A percentile compares a stretch with the other conserved stretches of the same genome.
Conservation (phyloP, 192 early-diverging fungal genomes). For the Linnemannia schmuckeri region DNA sequence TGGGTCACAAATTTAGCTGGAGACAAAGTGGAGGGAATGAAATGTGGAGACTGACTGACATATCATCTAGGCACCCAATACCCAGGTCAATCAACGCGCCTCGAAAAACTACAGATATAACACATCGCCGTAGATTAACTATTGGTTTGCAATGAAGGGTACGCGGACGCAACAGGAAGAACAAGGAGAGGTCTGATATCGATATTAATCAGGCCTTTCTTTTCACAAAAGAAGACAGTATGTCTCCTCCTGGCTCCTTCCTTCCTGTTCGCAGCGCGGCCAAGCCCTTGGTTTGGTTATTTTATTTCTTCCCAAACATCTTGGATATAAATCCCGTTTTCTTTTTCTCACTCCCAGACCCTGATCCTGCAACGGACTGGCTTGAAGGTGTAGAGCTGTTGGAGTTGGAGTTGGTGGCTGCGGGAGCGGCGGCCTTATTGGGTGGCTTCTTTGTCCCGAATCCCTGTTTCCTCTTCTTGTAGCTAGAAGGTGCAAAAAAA, state of each 20-base stretch:
- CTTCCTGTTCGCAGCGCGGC: neutral
- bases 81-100: too few species aligned
- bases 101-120: neutral
- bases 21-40: neutral
- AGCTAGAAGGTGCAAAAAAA: slow-evolving; percentile 6
- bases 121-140: too few species aligned
- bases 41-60: neutral
- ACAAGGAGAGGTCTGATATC: neutral
- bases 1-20: neutral
- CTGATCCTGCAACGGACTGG: slow-evolving; percentile 26
- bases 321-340: slow-evolving; percentile 55
- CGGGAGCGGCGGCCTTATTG: neutral
- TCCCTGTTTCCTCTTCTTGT: slow-evolving; percentile 56
- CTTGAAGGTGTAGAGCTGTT: slow-evolving; percentile 7
- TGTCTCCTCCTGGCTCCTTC: neutral
- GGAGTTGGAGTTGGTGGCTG: neutral
- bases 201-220: neutral
- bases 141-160: neutral
- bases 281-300: neutral
- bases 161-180: neutral
- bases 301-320: slow-evolving; percentile 53
- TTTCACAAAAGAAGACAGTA: too few species aligned
- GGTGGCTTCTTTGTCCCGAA: slow-evolving; percentile 44
- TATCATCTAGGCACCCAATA: neutral
- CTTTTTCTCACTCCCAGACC: slow-evolving; percentile 50